Evolutionary conservation across 1,139 yeast genomes (phyloP).

Genomic region (Trichomonascaceae sp.): DNA sequence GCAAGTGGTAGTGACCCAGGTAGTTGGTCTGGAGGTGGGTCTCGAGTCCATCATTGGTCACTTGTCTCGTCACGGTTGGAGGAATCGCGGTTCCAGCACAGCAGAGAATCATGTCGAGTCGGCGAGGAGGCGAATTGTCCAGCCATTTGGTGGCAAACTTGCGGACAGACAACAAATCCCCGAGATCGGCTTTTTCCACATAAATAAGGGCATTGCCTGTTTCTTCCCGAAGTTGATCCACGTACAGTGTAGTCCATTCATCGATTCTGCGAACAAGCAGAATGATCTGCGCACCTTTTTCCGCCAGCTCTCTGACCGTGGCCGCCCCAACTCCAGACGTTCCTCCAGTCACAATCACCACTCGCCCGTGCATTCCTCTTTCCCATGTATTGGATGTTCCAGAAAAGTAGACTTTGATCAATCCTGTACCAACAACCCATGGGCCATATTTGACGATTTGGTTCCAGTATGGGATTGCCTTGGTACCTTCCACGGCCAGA

Average conservation of each 20-base stretch:
- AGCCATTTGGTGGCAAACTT: constrained; percentile 91
- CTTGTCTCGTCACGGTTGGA: constrained; percentile 42
- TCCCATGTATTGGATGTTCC: constrained; percentile 84
- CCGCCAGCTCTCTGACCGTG: constrained; percentile 60
- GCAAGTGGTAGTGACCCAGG: constrained; percentile 63
- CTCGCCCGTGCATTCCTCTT: constrained; percentile 83
- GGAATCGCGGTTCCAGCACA: constrained; percentile 82
- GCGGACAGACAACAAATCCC: constrained; percentile 63
- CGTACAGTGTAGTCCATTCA: constrained; percentile 66
- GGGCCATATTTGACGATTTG: constrained; percentile 45
- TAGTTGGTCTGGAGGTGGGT: constrained; percentile 74
- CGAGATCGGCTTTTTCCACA: constrained; percentile 78
- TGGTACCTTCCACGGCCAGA: constrained; percentile 57
- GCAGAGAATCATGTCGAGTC: constrained; percentile 79
- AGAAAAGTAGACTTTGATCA: constrained; percentile 55
- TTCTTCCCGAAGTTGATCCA: constrained; percentile 59
- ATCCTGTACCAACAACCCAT: constrained; percentile 31
- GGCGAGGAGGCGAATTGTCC: constrained; percentile 78
- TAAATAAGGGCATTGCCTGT: constrained; percentile 66
- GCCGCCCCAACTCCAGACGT: constrained; percentile 84
- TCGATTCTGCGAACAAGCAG: constrained; percentile 48
- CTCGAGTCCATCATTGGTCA: constrained; percentile 73
- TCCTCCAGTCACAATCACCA: constrained; percentile 68
- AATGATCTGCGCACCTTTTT: constrained; percentile 75
- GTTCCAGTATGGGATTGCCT: constrained; percentile 59